These are phyloP conservation scores for Citrus cavaleriei DNA, from an alignment of 345 rosid genomes.

Conservation along the genomic window DNA sequence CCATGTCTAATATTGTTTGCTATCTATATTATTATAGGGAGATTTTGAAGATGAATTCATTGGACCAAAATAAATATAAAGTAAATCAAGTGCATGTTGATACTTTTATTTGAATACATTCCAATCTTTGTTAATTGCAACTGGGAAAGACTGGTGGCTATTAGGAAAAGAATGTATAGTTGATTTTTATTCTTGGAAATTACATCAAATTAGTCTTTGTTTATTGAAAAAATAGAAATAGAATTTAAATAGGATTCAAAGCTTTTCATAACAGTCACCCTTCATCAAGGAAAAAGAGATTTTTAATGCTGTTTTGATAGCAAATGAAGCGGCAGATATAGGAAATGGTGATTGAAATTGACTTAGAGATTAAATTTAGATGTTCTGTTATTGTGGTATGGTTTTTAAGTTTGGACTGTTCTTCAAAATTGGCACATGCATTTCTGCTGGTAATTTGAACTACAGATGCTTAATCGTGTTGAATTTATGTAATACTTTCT, in stretches of 20 bases:
- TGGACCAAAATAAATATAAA: background rate
- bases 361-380: background rate
- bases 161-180: background rate
- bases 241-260: background rate
- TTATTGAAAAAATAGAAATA: background rate
- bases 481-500: background rate
- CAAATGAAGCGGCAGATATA: background rate
- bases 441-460: background rate
- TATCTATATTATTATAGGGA: background rate
- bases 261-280: background rate
- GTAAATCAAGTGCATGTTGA: background rate
- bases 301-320: background rate
- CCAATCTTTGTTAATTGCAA: background rate
- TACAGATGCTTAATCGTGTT: background rate
- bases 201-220: background rate
- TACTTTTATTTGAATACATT: background rate
- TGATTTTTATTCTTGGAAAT: too few relatives aligned
- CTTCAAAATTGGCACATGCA: background rate
- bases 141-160: background rate
- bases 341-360: background rate
- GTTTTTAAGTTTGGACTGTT: background rate
- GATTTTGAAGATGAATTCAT: background rate
- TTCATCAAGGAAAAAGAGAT: background rate
- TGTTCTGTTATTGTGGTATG: background rate
- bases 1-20: background rate